Base-by-base conservation (phyloP, 2,329 filamentous ascomycete species). In the Gaeumannomyces tritici region DNA sequence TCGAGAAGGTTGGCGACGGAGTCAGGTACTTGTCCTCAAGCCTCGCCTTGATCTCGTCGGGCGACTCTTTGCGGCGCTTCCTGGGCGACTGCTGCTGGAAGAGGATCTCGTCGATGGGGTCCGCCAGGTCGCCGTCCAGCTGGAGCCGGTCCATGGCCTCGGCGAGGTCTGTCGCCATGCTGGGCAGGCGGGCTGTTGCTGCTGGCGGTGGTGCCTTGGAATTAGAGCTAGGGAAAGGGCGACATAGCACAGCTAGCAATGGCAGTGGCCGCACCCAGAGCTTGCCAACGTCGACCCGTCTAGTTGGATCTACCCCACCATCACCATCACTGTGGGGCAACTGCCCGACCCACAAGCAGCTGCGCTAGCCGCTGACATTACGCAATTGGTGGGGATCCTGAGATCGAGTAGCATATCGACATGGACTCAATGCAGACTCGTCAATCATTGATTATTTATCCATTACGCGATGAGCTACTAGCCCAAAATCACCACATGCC, bases 1-100 rank as follows among this genome's bases (percentile, higher is more conserved):
- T 79, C 42, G 88, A 91, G 77, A 99, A 97, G 2, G 83, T 83
- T 6, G 86, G 82, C 1, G 91, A 90, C 0, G 95, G 93, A 2
- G 85, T 86, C 29, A 99, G 79, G 70, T 93, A 95, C 58, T 89
- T 86, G 62, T 82, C 71, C 75, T 96, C 91, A 6, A 98, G 82
- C 64, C 86, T 81, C 57, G 78, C 77, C 74, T 90, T 90, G 64
- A 93, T 77, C 35, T 82, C 81, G n/a, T 85, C 79, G 54, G 81
- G 80, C 74, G 82, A 80, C 73, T 80, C 83, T 69, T 70, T 79
- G 63, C 72, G 67, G 64, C 75, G 75, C 66, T 77, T 77, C 64
- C 74, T 76, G 59, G 77, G 74, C 57, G 75, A 64, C 64, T 61
- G 60, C 33, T 73, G 71, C 66, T 75, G 69, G 67, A 83, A 80